Evolutionary conservation across 352 stramenopile genomes (phyloP), one percentile per base, ranked within the genome.

Genomic region (Phytophthora hibernalis): DNA sequence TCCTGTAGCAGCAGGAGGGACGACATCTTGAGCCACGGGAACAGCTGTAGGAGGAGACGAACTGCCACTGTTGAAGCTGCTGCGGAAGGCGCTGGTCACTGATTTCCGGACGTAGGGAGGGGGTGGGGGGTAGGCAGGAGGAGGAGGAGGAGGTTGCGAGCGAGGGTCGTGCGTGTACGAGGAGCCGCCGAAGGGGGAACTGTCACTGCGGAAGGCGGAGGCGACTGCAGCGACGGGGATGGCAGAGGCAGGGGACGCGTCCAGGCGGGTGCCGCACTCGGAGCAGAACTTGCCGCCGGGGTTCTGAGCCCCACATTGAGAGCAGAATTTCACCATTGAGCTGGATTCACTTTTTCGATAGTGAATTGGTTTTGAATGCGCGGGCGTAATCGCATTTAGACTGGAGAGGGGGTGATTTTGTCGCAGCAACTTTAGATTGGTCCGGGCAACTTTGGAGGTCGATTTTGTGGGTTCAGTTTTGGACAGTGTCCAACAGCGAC

Each of bases 231-330:
- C 68, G 7, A 72, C 51, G 38, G 62, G 62, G 3, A 72, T 51
- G 10, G 59, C 72, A 15, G 61, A 61, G 13, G 47, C 56, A 5
- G 63, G 57, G 26, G 45, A 37, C 0, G 63, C 53, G 18, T 16
- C 20, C 56, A 82, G 83, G 51, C 73, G 70, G 2, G 71, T 70
- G 70, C 82, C 82, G 61, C 82, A 91, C 65, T 91, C 80, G 48
- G 77, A 69, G 70, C 82, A 91, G 71, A 91, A 91, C 65, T 78
- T 83, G 64, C 77, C 78, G 59, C 79, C 74, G 9, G 64, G 78
- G 60, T 69, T 74, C 55, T 75, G 53, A 37, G 82, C 72, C 69
- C 79, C 79, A 54, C 81, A 90, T 54, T 90, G 71, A n/a, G 77
- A 53, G 65, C 81, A 90, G 59, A 86, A 86, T 65, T 86, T 86